phyloP scores from a whole-genome alignment of 495 filamentous ascomycete genomes.

The Elasticomyces elasticus region DNA sequence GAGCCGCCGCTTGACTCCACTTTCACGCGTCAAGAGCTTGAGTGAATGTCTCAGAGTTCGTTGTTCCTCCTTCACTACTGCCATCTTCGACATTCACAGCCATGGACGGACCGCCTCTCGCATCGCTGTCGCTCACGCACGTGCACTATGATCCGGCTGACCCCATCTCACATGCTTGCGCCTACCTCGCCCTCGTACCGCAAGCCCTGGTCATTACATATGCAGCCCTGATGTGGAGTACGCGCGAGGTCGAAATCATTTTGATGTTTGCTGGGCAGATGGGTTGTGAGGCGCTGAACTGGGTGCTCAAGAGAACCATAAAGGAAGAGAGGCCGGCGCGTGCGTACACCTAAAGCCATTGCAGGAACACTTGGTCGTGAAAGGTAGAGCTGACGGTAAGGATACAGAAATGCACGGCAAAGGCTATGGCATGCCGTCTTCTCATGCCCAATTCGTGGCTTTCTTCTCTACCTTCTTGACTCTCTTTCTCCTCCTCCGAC shows the following conservation, averaged over 20 bases:
- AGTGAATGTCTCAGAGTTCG: not conserved
- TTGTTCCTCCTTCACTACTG: not conserved
- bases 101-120: slow-evolving; percentile 54
- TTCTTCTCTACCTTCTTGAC: slow-evolving; percentile 78
- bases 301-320: slow-evolving; percentile 76
- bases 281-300: slow-evolving; percentile 89
- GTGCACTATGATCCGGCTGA: slow-evolving; percentile 93
- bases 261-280: slow-evolving; percentile 90
- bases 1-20: not conserved
- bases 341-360: slow-evolving; percentile 31
- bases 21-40: not conserved
- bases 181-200: slow-evolving; percentile 86
- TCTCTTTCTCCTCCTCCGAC: slow-evolving; percentile 72
- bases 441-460: slow-evolving; percentile 85
- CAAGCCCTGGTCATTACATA: slow-evolving; percentile 86
- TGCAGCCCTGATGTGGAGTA: slow-evolving; percentile 76
- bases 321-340: slow-evolving; percentile 79
- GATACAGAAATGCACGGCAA: slow-evolving; percentile 67
- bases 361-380: too few species aligned
- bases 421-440: slow-evolving; percentile 98
- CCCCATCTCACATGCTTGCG: slow-evolving; percentile 72
- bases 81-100: slow-evolving; percentile 2
- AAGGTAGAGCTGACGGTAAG: not conserved
- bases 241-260: slow-evolving; percentile 79
- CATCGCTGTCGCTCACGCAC: slow-evolving; percentile 87